Base-by-base conservation (phyloP, 2,329 filamentous ascomycete species). In the Sclerotinia glacialis region DNA sequence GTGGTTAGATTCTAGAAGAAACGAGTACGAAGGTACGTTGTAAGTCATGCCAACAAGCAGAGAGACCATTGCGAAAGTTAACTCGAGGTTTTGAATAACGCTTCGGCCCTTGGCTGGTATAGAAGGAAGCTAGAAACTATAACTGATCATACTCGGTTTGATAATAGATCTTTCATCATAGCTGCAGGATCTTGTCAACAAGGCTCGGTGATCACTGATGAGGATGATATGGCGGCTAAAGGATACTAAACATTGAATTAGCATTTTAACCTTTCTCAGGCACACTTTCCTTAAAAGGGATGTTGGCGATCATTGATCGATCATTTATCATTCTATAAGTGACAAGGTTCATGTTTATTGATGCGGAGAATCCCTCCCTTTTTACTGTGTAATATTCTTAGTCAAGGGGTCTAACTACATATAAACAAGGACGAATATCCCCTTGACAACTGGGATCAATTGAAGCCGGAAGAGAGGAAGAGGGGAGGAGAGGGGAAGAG, bases 301-400 rank as follows among this genome's bases (percentile, higher is more conserved):
- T 47, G 42, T 60, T 60, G 56, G 26, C 42, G 42, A 59, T 59
- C 56, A n/a, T n/a, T n/a, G n/a, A n/a, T n/a, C n/a, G n/a, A n/a
- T n/a, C n/a, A n/a, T n/a, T n/a, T n/a, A n/a, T n/a, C n/a, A 47
- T 46, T 59, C 52, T 34, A 34, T 7, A 26, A n/a, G 6, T 16
- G 40, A 46, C 56, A 59, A 47, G 56, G 56, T 34, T 47, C 14
- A n/a, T 23, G 21, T 12, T 7, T 37, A 12, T 40, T 26, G 53
- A 60, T 60, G 58, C 44, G 58, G 58, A 60, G 58, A 60, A 60
- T 60, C 58, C 58, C 58, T 49, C 44, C 56, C 58, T 31, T n/a
- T n/a, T n/a, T 54, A n/a, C 42, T 7, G 42, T 6, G 42, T 44
- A 44, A 31, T 6, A 53, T 34, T 53, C 28, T 34, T 7, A 7